A percentile compares a stretch with the other conserved stretches of the same genome.
These are phyloP conservation scores for Ogataea polymorpha DNA, from an alignment of 805 yeast species.

Conservation along the genomic window DNA sequence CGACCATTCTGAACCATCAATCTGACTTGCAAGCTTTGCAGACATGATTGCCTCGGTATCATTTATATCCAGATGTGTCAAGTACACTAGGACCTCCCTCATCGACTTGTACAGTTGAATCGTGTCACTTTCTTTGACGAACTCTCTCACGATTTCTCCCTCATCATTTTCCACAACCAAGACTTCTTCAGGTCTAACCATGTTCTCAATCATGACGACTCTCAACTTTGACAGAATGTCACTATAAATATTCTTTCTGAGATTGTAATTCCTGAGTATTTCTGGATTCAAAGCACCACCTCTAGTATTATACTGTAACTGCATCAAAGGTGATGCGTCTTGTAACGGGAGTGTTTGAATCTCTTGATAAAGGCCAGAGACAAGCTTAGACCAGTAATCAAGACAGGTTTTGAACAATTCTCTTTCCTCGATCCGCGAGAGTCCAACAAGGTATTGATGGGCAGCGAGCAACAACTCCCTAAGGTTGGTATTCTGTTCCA, in stretches of 20 bases:
- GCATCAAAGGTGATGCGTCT: conserved; percentile 75
- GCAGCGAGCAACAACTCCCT: conserved; percentile 64
- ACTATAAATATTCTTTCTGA: conserved; percentile 83
- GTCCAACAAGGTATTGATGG: conserved; percentile 75
- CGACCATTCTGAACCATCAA: conserved; percentile 97
- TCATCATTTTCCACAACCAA: conserved; percentile 96
- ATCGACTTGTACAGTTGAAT: conserved; percentile 91
- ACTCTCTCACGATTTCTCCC: conserved; percentile 97
- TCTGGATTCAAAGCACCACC: conserved; percentile 89
- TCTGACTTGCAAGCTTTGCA: conserved; percentile 84
- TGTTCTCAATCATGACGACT: conserved; percentile 90
- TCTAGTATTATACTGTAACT: conserved; percentile 46
- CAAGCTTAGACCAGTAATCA: conserved; percentile 91
- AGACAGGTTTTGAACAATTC: conserved; percentile 93
- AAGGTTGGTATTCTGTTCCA: conserved; percentile 52
- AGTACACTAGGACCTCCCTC: conserved; percentile 92
- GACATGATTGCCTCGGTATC: conserved; percentile 95
- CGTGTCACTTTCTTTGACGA: conserved; percentile 95
- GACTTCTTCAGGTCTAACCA: conserved; percentile 99
- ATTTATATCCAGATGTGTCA: conserved; percentile 91
- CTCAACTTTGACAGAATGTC: conserved; percentile 78
- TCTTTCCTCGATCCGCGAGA: conserved; percentile 90
- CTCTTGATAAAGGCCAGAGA: conserved; percentile 78
- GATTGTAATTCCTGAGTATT: conserved; percentile 68
- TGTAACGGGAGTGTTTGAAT: conserved; percentile 74